Evolutionary conservation across 192 early-diverging fungal species (phyloP), one percentile per base, ranked within the genome.

Genomic region (Coemansia sp.): DNA sequence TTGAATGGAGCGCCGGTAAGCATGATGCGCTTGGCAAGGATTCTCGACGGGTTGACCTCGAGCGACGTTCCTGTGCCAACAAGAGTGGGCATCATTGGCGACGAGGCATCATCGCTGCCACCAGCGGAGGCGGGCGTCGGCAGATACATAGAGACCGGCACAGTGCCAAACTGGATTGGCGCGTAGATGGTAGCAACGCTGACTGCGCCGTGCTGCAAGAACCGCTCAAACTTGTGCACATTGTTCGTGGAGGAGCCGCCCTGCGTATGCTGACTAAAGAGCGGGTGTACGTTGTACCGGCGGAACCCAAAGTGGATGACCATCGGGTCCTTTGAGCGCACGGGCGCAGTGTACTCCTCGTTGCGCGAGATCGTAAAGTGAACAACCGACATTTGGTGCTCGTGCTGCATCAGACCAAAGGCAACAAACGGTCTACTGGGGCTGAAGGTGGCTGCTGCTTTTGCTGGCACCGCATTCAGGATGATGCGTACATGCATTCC

Each of bases 1-100:
- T 95, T 96, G 86, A 85, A 97, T 27, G 95, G 94, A 65, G 96
- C 89, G 38, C 95, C 97, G 2, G 94, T 96, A 34, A 98, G 86
- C 40, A 96, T 84, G 30, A 97, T 88, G 38, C 95, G 90, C 79
- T 97, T 98, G 67, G 95, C 92, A 57, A 97, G 81, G 68, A 98
- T 94, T 25, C 97, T 88, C 57, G 87, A 74, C 50, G 89, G 88
- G 69, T 93, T 86, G 28, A 84, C 84, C 55, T 90, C 85, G 60
- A 89, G 65, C 52, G 94, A 80, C 14, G 81, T 81, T 53, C 97
- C 97, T 11, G 89, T 90, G 44, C 85, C 95, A 0, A 98, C 85
- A 42, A 96, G 72, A 28, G 74, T 71, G 2, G 67, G 59, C 19
- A 48, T 30, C 31, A 45, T 41, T n/a, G 62, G 40, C 48, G 47